Evolutionary conservation across 2,329 filamentous ascomycete species (phyloP).

Genomic region (Myriosclerotinia duriaeana): DNA sequence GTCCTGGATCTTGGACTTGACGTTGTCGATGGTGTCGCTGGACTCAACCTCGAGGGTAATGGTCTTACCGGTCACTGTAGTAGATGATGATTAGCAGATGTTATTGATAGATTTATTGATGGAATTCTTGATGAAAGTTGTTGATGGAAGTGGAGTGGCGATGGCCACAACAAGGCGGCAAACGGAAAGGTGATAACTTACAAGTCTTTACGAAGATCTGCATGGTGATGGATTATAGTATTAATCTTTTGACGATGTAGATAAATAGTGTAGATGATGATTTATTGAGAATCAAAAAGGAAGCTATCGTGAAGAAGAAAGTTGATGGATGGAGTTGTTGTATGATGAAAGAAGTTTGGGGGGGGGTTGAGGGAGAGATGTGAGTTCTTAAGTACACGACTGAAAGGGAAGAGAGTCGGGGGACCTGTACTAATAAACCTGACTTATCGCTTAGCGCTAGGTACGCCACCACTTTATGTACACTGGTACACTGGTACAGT

Average conservation of each 20-base stretch:
- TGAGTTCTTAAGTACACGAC: constrained; percentile 22
- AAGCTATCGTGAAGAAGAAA: constrained; percentile 7
- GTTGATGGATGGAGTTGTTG: constrained; percentile 19
- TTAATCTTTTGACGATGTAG: constrained; percentile 23
- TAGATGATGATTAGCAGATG: constrained; percentile 66
- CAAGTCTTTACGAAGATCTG: constrained; percentile 98
- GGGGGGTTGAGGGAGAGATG: constrained; percentile 33
- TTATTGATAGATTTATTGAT: constrained; percentile 43
- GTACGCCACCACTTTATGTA: constrained; percentile 11
- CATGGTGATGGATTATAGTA: constrained; percentile 53
- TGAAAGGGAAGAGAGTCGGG: background rate
- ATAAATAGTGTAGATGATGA: constrained; percentile 23
- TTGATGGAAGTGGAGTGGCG: constrained; percentile 47
- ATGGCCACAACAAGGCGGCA: constrained; percentile 30
- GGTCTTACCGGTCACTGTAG: constrained; percentile 84
- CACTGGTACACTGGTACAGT: too few species aligned
- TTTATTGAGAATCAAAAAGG: constrained; percentile 14
- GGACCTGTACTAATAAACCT: background rate
- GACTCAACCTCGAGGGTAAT: constrained; percentile 99
- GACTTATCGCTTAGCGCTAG: constrained; percentile 23
- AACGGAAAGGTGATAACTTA: constrained; percentile 51
- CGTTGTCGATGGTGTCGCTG: constrained; percentile 98
- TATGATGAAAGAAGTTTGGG: constrained; percentile 7
- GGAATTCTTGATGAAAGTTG: constrained; percentile 48
- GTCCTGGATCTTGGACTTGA: constrained; percentile 96